Evolutionary conservation across 192 early-diverging fungal genomes (phyloP).

Genomic region (Geosiphon pyriformis): DNA sequence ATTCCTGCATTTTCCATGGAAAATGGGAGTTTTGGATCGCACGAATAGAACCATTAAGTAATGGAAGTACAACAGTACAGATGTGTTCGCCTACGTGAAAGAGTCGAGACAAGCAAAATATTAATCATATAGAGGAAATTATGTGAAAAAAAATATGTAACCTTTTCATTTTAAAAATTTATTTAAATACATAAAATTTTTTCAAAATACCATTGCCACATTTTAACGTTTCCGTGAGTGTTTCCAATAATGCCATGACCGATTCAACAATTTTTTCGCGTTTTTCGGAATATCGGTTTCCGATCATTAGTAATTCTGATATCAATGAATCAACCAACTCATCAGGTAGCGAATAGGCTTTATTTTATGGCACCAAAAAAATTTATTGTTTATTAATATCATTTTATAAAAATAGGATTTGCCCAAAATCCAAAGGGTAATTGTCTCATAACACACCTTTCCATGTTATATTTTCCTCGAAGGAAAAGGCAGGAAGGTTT

Average conservation of each 20-base stretch:
- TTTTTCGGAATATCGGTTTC: constrained; percentile 21
- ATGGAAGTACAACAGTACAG: constrained; percentile 52
- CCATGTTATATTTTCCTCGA: constrained; percentile 17
- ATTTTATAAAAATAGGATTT: too few species aligned
- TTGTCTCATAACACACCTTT: constrained; percentile 1
- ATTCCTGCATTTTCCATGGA: constrained; percentile 40
- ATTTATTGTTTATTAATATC: too few species aligned
- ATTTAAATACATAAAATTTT: not conserved
- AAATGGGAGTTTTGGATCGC: constrained; percentile 46
- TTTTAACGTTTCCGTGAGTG: constrained; percentile 18
- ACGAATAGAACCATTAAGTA: constrained; percentile 52
- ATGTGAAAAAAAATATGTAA: not conserved
- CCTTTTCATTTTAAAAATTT: too few species aligned
- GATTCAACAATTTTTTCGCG: constrained; percentile 33
- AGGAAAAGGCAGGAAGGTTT: constrained; percentile 17
- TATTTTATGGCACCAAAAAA: constrained; percentile 8
- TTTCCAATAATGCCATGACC: constrained; percentile 30
- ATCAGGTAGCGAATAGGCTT: constrained; percentile 33
- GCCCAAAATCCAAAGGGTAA: too few species aligned
- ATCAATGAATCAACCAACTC: constrained; percentile 27
- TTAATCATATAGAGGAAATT: not conserved
- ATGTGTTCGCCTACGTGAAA: constrained; percentile 34
- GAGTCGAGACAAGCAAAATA: not conserved
- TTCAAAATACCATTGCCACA: constrained; percentile 26
- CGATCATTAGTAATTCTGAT: constrained; percentile 31